Evolutionary conservation across 2,329 filamentous ascomycete species (phyloP).

Genomic region (Xylaria sp.): DNA sequence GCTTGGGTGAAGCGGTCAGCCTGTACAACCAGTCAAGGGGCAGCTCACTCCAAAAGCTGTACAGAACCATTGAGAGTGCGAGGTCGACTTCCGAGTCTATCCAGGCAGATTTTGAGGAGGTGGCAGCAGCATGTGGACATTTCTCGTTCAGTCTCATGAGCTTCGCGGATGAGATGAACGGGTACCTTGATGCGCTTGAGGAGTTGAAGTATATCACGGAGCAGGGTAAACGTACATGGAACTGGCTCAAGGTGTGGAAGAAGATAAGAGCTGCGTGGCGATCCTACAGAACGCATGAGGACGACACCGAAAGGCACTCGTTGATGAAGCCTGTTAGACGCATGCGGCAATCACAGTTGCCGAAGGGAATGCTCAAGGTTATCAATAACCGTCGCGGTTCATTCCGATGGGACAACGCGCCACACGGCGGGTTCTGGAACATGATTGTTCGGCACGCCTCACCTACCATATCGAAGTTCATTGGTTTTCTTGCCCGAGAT

Average conservation of each 20-base stretch:
- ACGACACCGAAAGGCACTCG: slow-evolving; percentile 41
- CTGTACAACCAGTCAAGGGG: slow-evolving; percentile 73
- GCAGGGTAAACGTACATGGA: slow-evolving; percentile 62
- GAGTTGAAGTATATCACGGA: slow-evolving; percentile 71
- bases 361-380: slow-evolving; percentile 50
- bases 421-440: slow-evolving; percentile 35
- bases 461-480: slow-evolving; percentile 40
- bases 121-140: slow-evolving; percentile 94
- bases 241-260: slow-evolving; percentile 80
- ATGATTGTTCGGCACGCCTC: slow-evolving; percentile 41
- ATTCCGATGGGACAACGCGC: slow-evolving; percentile 52
- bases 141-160: slow-evolving; percentile 90
- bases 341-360: slow-evolving; percentile 50
- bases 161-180: slow-evolving; percentile 83
- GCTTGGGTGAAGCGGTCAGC: slow-evolving; percentile 71
- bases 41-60: slow-evolving; percentile 72
- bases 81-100: slow-evolving; percentile 65
- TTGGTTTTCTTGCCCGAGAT: slow-evolving; percentile 48
- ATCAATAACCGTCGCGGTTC: slow-evolving; percentile 50
- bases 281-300: slow-evolving; percentile 17
- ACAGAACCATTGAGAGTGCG: slow-evolving; percentile 70
- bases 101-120: slow-evolving; percentile 92
- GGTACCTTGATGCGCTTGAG: slow-evolving; percentile 77
- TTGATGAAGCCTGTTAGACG: slow-evolving; percentile 40
- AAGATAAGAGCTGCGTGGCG: slow-evolving; percentile 30